A percentile compares a stretch with the other conserved stretches of the same genome.
phyloP scores from a whole-genome alignment of 225 moss, liverwort and hornwort species.

The Marchantia polymorpha region DNA sequence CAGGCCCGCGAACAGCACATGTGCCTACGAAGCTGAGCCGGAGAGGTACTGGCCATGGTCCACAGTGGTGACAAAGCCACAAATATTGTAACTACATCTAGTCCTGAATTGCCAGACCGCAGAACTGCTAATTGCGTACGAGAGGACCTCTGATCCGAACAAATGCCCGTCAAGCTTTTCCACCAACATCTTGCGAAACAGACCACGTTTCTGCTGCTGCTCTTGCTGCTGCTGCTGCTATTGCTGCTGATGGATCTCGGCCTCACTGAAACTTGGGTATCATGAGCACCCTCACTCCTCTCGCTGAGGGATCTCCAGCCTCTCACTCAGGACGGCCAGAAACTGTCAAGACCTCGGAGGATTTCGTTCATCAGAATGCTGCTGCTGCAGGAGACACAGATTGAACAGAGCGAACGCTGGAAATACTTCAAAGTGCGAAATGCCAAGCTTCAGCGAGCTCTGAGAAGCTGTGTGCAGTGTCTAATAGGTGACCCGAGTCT shows the following conservation, averaged over 20 bases:
- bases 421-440: background rate
- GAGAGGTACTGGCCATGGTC: constrained; percentile 12
- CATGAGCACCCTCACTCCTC: background rate
- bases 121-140: background rate
- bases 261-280: background rate
- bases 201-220: too few relatives aligned
- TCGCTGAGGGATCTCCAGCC: background rate
- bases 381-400: background rate
- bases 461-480: background rate
- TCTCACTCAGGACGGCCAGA: background rate
- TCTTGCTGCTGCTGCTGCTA: too few relatives aligned
- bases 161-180: background rate
- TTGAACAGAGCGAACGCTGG: background rate
- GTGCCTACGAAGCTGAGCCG: constrained; percentile 6
- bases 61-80: background rate
- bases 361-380: background rate
- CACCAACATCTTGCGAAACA: constrained; percentile 17
- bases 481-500: background rate
- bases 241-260: background rate
- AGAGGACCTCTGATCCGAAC: constrained; percentile 4
- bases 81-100: background rate
- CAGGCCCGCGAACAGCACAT: background rate
- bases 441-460: background rate
- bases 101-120: background rate
- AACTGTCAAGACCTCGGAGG: background rate